A percentile compares a stretch with the other conserved stretches of the same genome.
These are phyloP conservation scores for Globisporangium ultimum DNA, from an alignment of 352 stramenopile species.

Conservation along the genomic window DNA sequence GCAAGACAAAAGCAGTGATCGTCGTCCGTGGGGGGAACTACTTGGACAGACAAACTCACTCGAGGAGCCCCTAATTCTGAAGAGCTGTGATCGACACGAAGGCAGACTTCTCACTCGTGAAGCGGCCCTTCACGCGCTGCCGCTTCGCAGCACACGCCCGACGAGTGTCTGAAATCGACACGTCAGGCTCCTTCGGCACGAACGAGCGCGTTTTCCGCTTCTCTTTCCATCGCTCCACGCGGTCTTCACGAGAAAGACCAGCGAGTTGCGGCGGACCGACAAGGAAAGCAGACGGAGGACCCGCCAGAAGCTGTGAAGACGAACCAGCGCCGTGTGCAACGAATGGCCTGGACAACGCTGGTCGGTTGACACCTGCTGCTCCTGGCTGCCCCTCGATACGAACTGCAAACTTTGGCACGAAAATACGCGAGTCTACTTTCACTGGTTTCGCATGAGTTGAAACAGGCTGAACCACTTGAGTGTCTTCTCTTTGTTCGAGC, in stretches of 20 bases:
- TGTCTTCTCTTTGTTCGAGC: conserved; percentile 24
- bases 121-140: conserved; percentile 63
- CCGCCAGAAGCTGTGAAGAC: conserved; percentile 4
- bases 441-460: neutral
- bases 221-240: conserved; percentile 27
- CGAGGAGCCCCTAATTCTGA: conserved; percentile 23
- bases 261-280: conserved; percentile 26
- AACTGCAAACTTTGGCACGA: conserved; percentile 52
- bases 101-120: conserved; percentile 41
- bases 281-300: conserved; percentile 18
- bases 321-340: neutral
- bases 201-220: conserved; percentile 39
- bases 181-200: conserved; percentile 16
- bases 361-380: neutral
- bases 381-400: conserved; percentile 34
- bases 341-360: neutral
- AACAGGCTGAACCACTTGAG: neutral
- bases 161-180: conserved; percentile 41
- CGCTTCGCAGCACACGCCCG: conserved; percentile 60
- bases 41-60: neutral
- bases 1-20: neutral
- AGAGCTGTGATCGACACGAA: conserved; percentile 70
- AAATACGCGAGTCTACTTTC: conserved; percentile 46
- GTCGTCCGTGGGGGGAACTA: neutral
- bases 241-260: conserved; percentile 17